Conservation (phyloP, 306 rosid genomes). For the Prosopis cineraria region DNA sequence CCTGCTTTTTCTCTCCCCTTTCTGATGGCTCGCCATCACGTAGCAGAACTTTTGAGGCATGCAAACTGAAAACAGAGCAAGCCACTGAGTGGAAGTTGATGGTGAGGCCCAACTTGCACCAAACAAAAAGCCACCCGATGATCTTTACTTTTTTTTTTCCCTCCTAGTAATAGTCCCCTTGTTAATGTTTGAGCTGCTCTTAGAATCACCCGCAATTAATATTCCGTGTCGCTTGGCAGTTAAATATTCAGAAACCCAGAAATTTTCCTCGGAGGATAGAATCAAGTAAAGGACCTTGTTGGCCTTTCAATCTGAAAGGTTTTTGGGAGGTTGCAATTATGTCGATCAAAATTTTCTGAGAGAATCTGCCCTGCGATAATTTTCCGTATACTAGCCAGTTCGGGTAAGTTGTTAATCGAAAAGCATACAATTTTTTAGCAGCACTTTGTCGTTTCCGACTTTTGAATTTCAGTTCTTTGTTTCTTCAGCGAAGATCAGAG, state of each 20-base stretch:
- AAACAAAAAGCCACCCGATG: conserved; percentile 20
- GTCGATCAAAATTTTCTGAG: background rate
- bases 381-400: background rate
- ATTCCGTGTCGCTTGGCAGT: conserved; percentile 6
- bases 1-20: conserved; percentile 32
- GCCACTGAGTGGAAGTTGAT: conserved; percentile 17
- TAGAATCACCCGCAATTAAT: conserved; percentile 27
- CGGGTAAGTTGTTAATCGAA: conserved; percentile 13
- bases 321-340: conserved; percentile 10
- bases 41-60: conserved; percentile 33
- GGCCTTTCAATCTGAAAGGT: background rate
- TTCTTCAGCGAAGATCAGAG: background rate
- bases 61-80: conserved; percentile 33
- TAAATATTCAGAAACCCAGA: conserved; percentile 9
- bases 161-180: conserved; percentile 7
- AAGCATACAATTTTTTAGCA: background rate
- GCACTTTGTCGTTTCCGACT: background rate
- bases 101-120: conserved; percentile 29
- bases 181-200: conserved; percentile 26
- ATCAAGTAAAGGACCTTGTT: background rate
- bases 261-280: conserved; percentile 30
- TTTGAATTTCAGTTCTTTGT: conserved; percentile 14
- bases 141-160: conserved; percentile 31
- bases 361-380: background rate
- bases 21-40: conserved; percentile 39